Evolutionary conservation across 106 monocot species (phyloP).

Genomic region (Allium sativum): DNA sequence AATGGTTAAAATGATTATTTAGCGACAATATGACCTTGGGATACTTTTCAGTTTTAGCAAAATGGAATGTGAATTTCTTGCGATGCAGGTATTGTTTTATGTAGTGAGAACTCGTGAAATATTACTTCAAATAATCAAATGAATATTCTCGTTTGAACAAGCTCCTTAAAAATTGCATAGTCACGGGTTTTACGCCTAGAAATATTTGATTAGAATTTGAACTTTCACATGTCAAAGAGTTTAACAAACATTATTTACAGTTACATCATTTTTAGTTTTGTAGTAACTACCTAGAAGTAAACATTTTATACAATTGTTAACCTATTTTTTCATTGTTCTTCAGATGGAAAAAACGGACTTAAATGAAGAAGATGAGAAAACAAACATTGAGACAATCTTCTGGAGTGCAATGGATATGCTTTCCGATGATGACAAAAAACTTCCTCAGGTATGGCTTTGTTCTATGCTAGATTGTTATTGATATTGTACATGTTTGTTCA

Average conservation of each 20-base stretch:
- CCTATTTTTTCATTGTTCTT: neutral
- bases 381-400: constrained; percentile 79
- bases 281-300: neutral
- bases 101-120: too few species aligned
- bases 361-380: constrained; percentile 81
- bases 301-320: neutral
- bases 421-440: constrained; percentile 97
- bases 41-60: constrained; percentile 99
- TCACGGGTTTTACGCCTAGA: too few species aligned
- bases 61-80: constrained; percentile 92
- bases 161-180: too few species aligned
- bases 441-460: constrained; percentile 97
- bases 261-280: too few species aligned
- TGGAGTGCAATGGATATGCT: constrained; percentile 99
- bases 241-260: too few species aligned
- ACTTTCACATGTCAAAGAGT: too few species aligned
- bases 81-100: constrained; percentile 70
- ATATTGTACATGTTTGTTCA: too few species aligned
- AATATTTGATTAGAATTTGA: too few species aligned
- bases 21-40: constrained; percentile 80
- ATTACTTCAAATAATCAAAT: too few species aligned
- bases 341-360: constrained; percentile 99
- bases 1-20: constrained; percentile 97
- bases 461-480: too few species aligned
- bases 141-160: too few species aligned